Evolutionary conservation across 2,329 filamentous ascomycete genomes (phyloP), one percentile per base, ranked within the genome.

Genomic region (Trichoderma simmonsii): DNA sequence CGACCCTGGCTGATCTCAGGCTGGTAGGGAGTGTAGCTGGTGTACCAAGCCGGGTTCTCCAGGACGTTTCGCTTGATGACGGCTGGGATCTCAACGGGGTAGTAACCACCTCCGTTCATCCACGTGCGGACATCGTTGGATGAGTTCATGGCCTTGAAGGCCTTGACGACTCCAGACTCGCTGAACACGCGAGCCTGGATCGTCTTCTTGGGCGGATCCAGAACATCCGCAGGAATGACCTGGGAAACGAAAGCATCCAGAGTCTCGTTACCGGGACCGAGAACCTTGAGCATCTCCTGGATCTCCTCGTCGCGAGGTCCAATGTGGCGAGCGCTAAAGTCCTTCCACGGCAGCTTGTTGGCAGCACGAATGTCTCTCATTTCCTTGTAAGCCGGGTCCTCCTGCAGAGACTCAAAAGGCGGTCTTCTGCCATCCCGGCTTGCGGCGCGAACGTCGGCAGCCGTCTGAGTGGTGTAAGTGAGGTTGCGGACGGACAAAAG

Each of bases 21-120:
- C 84, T 98, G 95, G 83, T 98, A 98, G 18, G 95, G 95, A 0
- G 95, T 98, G 82, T 98, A 98, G 83, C 94, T 97, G 54, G 95
- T 98, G 82, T 98, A 98, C 95, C 95, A 98, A 11, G 91, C 94
- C 6, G 95, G 95, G 80, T 92, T 95, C 86, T 98, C 94, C 72
- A 98, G 85, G 5, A 98, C 88, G 80, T 98, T 98, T 76, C 95
- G 88, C 86, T 96, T 93, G 81, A 98, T 97, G 71, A 98, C 95
- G 71, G 93, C 89, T 5, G 95, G 95, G 1, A 93, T 92, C 76
- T 92, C 88, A n/a, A 94, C 95, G 43, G 90, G 91, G 75, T 95
- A 94, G 86, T 98, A 98, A 72, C 95, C 95, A 72, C 89, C 90
- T 5, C 95, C 95, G 75, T 97, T 95, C 79, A 95, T 92, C 78